These are phyloP conservation scores for Carallia brachiata DNA, from an alignment of 345 rosid genomes.

Conservation along the genomic window DNA sequence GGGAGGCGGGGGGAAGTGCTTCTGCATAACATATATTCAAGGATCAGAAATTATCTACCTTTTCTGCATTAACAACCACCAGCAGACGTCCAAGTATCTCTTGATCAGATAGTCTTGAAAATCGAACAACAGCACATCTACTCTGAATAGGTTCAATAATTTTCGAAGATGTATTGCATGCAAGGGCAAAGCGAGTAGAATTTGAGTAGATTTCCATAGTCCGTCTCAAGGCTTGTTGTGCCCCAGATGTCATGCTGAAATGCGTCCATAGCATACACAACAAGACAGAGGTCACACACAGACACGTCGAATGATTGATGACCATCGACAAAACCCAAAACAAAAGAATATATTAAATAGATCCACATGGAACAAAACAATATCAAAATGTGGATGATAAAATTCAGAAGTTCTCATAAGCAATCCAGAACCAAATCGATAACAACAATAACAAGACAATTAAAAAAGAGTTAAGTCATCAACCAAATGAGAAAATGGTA, in stretches of 20 bases:
- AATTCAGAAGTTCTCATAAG: not conserved
- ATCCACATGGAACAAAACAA: not conserved
- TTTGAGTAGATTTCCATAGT: slow-evolving; percentile 95
- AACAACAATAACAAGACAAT: too few relatives aligned
- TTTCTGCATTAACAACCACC: slow-evolving; percentile 81
- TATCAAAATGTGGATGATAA: too few relatives aligned
- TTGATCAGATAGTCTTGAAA: slow-evolving; percentile 89
- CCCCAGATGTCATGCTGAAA: slow-evolving; percentile 92
- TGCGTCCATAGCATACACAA: not conserved
- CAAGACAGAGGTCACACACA: not conserved
- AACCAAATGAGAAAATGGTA: not conserved
- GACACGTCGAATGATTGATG: not conserved
- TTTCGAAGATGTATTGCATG: slow-evolving; percentile 85
- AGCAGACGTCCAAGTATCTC: slow-evolving; percentile 91
- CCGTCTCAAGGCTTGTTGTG: slow-evolving; percentile 95
- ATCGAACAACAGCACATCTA: slow-evolving; percentile 92
- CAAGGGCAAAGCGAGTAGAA: slow-evolving; percentile 96
- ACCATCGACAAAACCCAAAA: not conserved
- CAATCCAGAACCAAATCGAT: too few relatives aligned
- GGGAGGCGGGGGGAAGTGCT: not conserved
- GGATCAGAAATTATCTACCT: slow-evolving; percentile 39
- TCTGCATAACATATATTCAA: not conserved
- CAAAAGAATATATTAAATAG: not conserved
- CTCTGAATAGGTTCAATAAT: slow-evolving; percentile 98
- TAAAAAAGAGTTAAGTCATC: not conserved